Percentiles rank a stretch among this genome's conserved stretches.
Evolutionary conservation across 23 red algal species (phyloP).

Genomic region (Gracilaria vermiculophylla): DNA sequence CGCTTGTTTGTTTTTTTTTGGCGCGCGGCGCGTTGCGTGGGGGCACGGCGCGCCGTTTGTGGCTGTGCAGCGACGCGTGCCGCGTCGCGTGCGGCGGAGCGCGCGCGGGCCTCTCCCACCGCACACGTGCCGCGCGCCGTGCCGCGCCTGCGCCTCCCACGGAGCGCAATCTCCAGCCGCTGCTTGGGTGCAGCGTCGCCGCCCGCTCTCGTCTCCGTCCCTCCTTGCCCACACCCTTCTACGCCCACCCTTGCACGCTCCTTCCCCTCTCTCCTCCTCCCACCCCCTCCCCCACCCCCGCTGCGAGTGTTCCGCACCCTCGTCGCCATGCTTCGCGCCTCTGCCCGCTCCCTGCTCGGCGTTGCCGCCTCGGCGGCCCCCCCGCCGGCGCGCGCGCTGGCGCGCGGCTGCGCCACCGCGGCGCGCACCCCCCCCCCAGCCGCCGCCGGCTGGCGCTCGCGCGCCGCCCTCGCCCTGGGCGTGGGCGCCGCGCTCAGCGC

Average conservation of each 20-base stretch:
- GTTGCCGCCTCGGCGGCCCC: not conserved
- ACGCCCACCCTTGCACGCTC: not conserved
- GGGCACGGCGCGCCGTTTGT: not conserved
- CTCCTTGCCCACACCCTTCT: not conserved
- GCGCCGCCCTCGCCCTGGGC: not conserved
- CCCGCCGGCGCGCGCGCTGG: not conserved
- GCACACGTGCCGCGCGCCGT: conserved; percentile 12
- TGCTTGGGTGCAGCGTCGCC: too few species aligned
- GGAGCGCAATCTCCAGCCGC: not conserved
- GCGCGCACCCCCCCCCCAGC: not conserved
- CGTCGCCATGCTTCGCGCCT: not conserved
- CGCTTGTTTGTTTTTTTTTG: not conserved
- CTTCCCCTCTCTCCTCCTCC: not conserved
- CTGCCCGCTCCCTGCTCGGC: not conserved
- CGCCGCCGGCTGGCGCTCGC: not conserved
- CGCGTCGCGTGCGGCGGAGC: not conserved
- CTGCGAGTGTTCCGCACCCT: not conserved
- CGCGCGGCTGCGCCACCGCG: not conserved
- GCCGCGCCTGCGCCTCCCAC: not conserved
- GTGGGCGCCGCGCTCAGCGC: not conserved
- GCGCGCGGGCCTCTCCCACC: not conserved
- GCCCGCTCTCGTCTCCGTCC: not conserved
- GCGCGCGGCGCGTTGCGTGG: not conserved
- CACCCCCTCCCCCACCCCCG: too few species aligned
- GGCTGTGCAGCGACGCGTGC: not conserved